Conservation (phyloP, 192 early-diverging fungal genomes). For the Chytriomyces sp. region DNA sequence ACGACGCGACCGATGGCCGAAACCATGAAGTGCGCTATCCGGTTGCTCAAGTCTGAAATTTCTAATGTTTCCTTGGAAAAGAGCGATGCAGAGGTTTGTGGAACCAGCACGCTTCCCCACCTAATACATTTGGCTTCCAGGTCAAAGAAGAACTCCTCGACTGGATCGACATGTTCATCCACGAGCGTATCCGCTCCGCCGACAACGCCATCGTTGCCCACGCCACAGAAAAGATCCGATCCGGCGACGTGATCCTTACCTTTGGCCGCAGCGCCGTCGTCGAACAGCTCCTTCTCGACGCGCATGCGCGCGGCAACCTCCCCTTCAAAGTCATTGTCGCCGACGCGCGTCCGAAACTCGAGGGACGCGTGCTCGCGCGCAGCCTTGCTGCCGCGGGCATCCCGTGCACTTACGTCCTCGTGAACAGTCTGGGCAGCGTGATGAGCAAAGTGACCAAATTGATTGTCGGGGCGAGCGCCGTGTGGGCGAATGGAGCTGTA, state of each 20-base stretch:
- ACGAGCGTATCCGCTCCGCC: conserved; percentile 85
- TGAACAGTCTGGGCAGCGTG: conserved; percentile 71
- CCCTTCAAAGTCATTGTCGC: conserved; percentile 91
- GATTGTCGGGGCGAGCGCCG: conserved; percentile 88
- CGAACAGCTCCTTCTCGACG: conserved; percentile 71
- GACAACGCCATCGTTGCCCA: conserved; percentile 77
- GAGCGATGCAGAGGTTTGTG: conserved; percentile 82
- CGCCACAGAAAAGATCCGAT: conserved; percentile 86
- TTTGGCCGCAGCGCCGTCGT: conserved; percentile 85
- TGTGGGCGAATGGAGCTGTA: conserved; percentile 91
- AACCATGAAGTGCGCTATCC: conserved; percentile 91
- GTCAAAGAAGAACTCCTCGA: conserved; percentile 68
- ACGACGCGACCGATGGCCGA: conserved; percentile 84
- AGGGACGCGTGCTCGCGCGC: conserved; percentile 75
- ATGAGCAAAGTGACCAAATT: conserved; percentile 87
- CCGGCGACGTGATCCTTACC: conserved; percentile 90
- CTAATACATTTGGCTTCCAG: conserved; percentile 38
- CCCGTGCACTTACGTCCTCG: conserved; percentile 68
- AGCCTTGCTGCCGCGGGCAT: conserved; percentile 67
- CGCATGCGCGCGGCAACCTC: conserved; percentile 59
- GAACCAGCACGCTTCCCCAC: neutral
- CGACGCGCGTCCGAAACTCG: conserved; percentile 84
- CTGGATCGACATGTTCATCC: conserved; percentile 86
- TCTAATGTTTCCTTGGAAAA: conserved; percentile 72
- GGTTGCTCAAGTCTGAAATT: conserved; percentile 87